These are phyloP conservation scores for Paracamarosporium sp. DNA, from an alignment of 2,329 filamentous ascomycete species.

Conservation along the genomic window DNA sequence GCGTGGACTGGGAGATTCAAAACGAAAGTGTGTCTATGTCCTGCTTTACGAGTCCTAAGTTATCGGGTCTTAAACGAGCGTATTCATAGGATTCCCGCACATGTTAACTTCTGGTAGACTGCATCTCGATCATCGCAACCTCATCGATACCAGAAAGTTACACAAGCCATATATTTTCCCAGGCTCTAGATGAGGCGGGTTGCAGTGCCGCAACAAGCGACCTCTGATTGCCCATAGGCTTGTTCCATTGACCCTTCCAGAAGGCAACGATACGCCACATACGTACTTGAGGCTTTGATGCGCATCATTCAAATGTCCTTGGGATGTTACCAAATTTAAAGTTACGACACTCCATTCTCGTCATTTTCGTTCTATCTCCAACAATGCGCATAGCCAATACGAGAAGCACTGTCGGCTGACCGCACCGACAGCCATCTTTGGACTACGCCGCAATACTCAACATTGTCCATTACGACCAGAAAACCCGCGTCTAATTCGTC, in stretches of 20 bases:
- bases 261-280: neutral
- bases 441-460: neutral
- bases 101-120: no score
- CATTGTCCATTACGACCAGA: constrained; percentile 10
- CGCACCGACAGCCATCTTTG: constrained; percentile 5
- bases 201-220: neutral
- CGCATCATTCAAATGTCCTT: neutral
- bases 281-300: neutral
- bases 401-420: constrained; percentile 8
- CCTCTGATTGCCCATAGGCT: neutral
- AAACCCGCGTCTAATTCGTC: constrained; percentile 13
- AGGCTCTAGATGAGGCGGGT: neutral
- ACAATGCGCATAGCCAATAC: constrained; percentile 3
- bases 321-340: neutral
- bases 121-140: neutral
- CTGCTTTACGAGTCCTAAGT: no score
- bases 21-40: no score
- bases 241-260: neutral
- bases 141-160: neutral
- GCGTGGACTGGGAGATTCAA: no score
- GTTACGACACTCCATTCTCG: neutral
- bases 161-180: neutral
- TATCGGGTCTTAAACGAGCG: no score
- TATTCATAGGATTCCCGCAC: no score
- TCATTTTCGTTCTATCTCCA: constrained; percentile 9